These are phyloP conservation scores for Chaetoceros muelleri DNA, from an alignment of 108 stramenopile genomes.

Conservation along the genomic window DNA sequence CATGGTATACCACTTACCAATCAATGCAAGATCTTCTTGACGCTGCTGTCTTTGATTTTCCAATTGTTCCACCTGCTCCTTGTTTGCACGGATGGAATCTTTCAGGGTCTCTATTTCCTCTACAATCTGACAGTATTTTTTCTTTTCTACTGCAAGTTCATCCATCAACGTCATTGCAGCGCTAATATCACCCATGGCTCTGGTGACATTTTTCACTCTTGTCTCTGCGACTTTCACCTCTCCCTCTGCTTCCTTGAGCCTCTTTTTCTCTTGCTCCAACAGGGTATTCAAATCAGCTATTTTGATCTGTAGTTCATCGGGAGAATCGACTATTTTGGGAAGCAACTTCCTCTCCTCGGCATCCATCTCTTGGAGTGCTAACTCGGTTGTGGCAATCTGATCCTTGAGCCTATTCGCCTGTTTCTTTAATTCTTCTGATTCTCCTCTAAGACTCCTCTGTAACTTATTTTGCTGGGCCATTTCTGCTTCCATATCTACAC, in stretches of 20 bases:
- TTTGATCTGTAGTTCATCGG: slow-evolving; percentile 31
- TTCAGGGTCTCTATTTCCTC: slow-evolving; percentile 28
- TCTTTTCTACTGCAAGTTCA: slow-evolving; percentile 13
- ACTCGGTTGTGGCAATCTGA: slow-evolving; percentile 53
- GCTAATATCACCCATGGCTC: slow-evolving; percentile 11
- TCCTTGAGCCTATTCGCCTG: slow-evolving; percentile 70
- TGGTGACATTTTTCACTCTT: slow-evolving; percentile 15
- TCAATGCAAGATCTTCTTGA: slow-evolving; percentile 9
- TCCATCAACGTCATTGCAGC: slow-evolving; percentile 16
- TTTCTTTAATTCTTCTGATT: slow-evolving; percentile 63
- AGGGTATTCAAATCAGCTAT: slow-evolving; percentile 12
- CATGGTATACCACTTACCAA: slow-evolving; percentile 12
- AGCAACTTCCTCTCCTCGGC: slow-evolving; percentile 48
- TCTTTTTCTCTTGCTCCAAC: slow-evolving; percentile 23
- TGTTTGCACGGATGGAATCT: slow-evolving; percentile 10
- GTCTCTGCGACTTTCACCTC: slow-evolving; percentile 23
- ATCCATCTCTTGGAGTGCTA: slow-evolving; percentile 63
- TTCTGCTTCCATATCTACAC: slow-evolving; percentile 62
- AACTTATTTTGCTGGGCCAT: slow-evolving; percentile 74
- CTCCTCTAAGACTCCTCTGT: slow-evolving; percentile 66
- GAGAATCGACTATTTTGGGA: slow-evolving; percentile 64
- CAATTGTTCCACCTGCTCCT: slow-evolving; percentile 27
- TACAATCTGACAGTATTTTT: slow-evolving; percentile 17
- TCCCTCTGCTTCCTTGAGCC: slow-evolving; percentile 29
- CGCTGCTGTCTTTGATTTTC: slow-evolving; percentile 1